These are phyloP conservation scores for Phaeosphaeria sp. DNA, from an alignment of 2,329 filamentous ascomycete genomes.

Conservation along the genomic window DNA sequence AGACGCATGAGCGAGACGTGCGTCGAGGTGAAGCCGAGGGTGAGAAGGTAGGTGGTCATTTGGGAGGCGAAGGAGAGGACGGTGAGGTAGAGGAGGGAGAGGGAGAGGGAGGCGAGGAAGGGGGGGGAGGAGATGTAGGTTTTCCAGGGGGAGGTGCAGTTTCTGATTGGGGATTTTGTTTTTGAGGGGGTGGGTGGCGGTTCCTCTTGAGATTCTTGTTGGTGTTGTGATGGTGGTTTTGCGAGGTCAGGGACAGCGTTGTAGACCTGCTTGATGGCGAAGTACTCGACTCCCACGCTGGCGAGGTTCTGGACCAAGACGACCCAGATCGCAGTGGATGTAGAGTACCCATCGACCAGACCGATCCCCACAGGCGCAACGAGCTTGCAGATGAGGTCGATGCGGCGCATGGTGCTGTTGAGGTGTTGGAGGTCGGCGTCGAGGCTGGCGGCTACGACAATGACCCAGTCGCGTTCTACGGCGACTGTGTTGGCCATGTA, in stretches of 20 bases:
- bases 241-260: conserved; percentile 40
- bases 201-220: no score
- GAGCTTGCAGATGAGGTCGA: conserved; percentile 66
- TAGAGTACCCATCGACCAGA: conserved; percentile 57
- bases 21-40: conserved; percentile 59
- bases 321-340: conserved; percentile 56
- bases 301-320: conserved; percentile 59
- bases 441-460: conserved; percentile 56
- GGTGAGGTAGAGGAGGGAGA: conserved; percentile 67
- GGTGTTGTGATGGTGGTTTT: not conserved
- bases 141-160: conserved; percentile 30
- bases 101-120: conserved; percentile 67
- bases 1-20: conserved; percentile 63
- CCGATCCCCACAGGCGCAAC: conserved; percentile 61
- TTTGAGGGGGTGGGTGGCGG: conserved; percentile 9
- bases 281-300: conserved; percentile 61
- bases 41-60: conserved; percentile 70
- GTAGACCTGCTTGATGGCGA: conserved; percentile 57
- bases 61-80: conserved; percentile 57
- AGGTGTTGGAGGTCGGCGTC: conserved; percentile 47
- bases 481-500: conserved; percentile 71
- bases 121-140: conserved; percentile 62
- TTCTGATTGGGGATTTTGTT: conserved; percentile 5
- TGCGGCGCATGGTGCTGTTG: conserved; percentile 66
- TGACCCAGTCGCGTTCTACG: conserved; percentile 75